These are phyloP conservation scores for Rhodamnia argentea DNA, from an alignment of 345 rosid genomes.

Conservation along the genomic window DNA sequence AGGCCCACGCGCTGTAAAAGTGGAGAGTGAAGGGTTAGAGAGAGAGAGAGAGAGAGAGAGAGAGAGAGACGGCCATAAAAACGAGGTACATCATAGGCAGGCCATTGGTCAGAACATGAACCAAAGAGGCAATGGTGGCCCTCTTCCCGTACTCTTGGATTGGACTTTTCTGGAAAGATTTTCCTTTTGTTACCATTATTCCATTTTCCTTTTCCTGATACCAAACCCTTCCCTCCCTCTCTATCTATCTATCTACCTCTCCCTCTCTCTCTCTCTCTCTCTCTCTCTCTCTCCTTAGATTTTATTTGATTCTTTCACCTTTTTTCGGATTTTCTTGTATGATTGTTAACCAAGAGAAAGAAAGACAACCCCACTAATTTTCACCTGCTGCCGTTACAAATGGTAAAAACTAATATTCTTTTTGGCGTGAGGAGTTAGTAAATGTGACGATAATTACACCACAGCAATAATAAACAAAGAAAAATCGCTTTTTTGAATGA, in stretches of 20 bases:
- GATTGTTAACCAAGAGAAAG: not conserved
- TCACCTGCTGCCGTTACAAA: not conserved
- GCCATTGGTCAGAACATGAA: conserved; percentile 32
- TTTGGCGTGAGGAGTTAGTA: conserved; percentile 12
- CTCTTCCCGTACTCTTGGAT: conserved; percentile 84
- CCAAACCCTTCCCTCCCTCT: not conserved
- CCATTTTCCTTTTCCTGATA: conserved; percentile 56
- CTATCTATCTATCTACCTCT: too few relatives aligned
- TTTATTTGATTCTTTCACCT: not conserved
- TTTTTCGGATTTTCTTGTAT: not conserved
- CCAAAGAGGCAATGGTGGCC: conserved; percentile 42
- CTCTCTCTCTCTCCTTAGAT: not conserved
- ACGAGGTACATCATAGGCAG: conserved; percentile 36
- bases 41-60: not conserved
- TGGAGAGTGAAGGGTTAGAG: not conserved
- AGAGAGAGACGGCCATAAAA: conserved; percentile 10
- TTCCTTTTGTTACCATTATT: conserved; percentile 76
- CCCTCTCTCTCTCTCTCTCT: not conserved
- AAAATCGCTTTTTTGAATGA: not conserved
- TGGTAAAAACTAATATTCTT: not conserved
- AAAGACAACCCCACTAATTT: not conserved
- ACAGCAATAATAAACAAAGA: not conserved
- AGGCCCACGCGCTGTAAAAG: conserved; percentile 1
- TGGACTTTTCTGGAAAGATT: conserved; percentile 78
- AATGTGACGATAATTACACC: not conserved